Evolutionary conservation across 1,139 yeast genomes (phyloP), one percentile per base, ranked within the genome.

Genomic region (Candida freyschussii): DNA sequence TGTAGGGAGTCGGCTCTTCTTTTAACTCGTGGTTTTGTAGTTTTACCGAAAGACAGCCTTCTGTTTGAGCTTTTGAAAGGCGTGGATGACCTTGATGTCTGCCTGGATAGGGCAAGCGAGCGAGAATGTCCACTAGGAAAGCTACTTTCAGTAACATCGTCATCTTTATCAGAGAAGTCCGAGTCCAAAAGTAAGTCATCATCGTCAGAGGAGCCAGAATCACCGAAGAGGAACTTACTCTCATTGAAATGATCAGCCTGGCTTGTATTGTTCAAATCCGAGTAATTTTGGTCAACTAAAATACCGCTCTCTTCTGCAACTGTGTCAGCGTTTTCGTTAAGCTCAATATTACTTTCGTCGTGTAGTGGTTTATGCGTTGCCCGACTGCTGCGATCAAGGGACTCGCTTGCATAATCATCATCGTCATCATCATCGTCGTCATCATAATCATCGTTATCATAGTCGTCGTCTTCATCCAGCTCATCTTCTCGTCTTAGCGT

Each of bases 121-220:
- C n/a, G n/a, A 24, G n/a, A 13, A 24, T 7, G 13, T 21, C 26
- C 25, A 12, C 33, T 33, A 16, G 28, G 35, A 32, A 33, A 36
- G 3, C 36, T 28, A 8, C 27, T 21, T 17, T 34, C 39, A 11
- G 33, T 10, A 23, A 34, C 32, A 25, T 34, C 44, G 8, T 44
- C 48, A 12, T 48, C 60, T 20, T 53, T 59, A 13, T 52, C 59
- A 15, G 60, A 56, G 35, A 51, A 57, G 26, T 62, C 68, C 1
- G 66, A 62, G 24, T 57, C 66, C 16, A 62, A 34, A 7, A 62
- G 34, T 2, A 65, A 50, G 20, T 55, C 59, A 26, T 63, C 65
- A 40, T 59, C 52, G 10, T 44, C 45, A 1, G 66, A 61, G 0
- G 65, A 60, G 3, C 41, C 55, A 17, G 52, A 49, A 32, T 54